phyloP scores from a whole-genome alignment of 2,329 filamentous ascomycete species.

The Ilyonectria sp. region DNA sequence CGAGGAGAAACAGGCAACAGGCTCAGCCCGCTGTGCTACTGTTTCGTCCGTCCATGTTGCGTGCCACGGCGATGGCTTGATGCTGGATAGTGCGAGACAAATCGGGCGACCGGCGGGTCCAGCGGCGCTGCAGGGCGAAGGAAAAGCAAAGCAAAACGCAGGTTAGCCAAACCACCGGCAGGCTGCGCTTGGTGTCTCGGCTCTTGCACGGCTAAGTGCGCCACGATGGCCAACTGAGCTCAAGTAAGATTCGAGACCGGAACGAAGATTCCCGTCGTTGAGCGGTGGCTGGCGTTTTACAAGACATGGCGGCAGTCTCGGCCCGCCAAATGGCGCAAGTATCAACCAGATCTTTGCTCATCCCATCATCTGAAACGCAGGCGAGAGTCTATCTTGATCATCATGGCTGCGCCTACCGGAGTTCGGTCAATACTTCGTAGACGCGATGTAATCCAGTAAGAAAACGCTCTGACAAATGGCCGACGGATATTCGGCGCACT shows the following conservation, averaged over 20 bases:
- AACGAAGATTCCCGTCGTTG: background rate
- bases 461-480: background rate
- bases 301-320: background rate
- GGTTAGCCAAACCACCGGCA: background rate
- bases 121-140: slow-evolving; percentile 6
- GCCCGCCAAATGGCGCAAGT: background rate
- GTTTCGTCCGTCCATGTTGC: slow-evolving; percentile 14
- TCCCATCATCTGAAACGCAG: background rate
- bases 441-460: background rate
- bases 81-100: slow-evolving; percentile 17
- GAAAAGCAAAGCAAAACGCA: background rate
- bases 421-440: background rate
- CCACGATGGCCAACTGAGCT: background rate
- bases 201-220: slow-evolving; percentile 1
- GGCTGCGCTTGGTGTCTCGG: slow-evolving; percentile 16
- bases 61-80: slow-evolving; percentile 22
- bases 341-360: background rate
- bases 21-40: slow-evolving; percentile 21
- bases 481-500: background rate
- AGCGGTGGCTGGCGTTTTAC: background rate
- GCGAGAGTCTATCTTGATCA: background rate
- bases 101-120: background rate
- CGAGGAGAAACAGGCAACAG: slow-evolving; percentile 15
- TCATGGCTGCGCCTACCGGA: background rate
- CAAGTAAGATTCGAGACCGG: background rate